Conservation (phyloP, 192 early-diverging fungal species). For the Podila epigama region DNA sequence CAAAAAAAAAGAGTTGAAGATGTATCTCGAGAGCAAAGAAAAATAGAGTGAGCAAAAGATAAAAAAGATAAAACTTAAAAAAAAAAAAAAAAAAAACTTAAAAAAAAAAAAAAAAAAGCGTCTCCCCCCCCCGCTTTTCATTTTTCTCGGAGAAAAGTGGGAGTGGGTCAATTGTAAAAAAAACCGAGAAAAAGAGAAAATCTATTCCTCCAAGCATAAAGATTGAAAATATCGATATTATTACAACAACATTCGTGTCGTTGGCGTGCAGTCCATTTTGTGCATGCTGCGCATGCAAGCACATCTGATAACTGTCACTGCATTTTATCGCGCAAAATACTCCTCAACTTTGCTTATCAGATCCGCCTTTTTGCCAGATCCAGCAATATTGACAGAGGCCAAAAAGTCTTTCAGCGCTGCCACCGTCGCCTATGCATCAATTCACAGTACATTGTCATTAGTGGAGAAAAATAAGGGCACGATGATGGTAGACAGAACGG, state of each 20-base stretch:
- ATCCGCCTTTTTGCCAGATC: conserved; percentile 46
- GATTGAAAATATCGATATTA: too few relatives aligned
- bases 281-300: background rate
- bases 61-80: too few relatives aligned
- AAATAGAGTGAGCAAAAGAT: too few relatives aligned
- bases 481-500: too few relatives aligned
- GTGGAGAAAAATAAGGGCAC: too few relatives aligned
- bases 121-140: background rate
- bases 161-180: background rate
- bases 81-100: background rate
- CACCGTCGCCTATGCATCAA: conserved; percentile 29
- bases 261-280: too few relatives aligned
- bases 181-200: background rate
- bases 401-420: conserved; percentile 50
- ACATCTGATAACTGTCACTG: background rate
- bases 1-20: background rate
- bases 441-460: background rate
- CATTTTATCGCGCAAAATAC: conserved; percentile 25
- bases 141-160: background rate
- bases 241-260: too few relatives aligned
- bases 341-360: conserved; percentile 44
- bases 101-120: background rate
- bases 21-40: too few relatives aligned
- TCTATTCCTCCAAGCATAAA: background rate
- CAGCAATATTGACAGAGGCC: conserved; percentile 19